Conservation (phyloP, 1,139 yeast genomes). For the Taphrina wiesneri region DNA sequence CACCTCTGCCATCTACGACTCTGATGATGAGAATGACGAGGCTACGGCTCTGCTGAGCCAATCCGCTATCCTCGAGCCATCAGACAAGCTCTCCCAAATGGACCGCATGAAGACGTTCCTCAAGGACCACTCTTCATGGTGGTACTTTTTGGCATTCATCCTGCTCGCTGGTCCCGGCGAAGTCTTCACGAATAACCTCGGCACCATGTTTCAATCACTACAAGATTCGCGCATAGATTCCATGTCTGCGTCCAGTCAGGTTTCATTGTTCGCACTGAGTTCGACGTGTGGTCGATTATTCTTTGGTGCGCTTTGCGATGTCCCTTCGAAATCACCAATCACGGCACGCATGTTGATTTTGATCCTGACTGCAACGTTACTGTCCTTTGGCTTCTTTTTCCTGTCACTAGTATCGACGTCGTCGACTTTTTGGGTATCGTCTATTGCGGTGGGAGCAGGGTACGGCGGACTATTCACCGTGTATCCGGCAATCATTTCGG, state of each 20-base stretch:
- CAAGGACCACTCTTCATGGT: conserved; percentile 64
- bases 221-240: neutral
- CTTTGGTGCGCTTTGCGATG: conserved; percentile 68
- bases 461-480: conserved; percentile 86
- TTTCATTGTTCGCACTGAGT: conserved; percentile 56
- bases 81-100: conserved; percentile 30
- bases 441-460: conserved; percentile 61
- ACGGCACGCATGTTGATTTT: conserved; percentile 47
- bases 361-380: conserved; percentile 49
- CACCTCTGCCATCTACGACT: conserved; percentile 1
- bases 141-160: conserved; percentile 58
- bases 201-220: conserved; percentile 52
- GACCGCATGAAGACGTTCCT: conserved; percentile 49
- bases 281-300: conserved; percentile 66
- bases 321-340: conserved; percentile 46
- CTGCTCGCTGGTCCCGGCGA: conserved; percentile 83
- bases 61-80: conserved; percentile 22
- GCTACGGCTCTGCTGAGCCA: conserved; percentile 34
- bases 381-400: conserved; percentile 51
- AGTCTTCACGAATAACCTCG: conserved; percentile 81
- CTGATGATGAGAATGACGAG: conserved; percentile 25
- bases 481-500: conserved; percentile 77
- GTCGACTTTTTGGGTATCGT: conserved; percentile 50
- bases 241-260: conserved; percentile 45
- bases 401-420: conserved; percentile 38